A percentile compares a stretch with the other conserved stretches of the same genome.
These are phyloP conservation scores for Cercospora beticola DNA, from an alignment of 2,329 filamentous ascomycete species.

Conservation along the genomic window DNA sequence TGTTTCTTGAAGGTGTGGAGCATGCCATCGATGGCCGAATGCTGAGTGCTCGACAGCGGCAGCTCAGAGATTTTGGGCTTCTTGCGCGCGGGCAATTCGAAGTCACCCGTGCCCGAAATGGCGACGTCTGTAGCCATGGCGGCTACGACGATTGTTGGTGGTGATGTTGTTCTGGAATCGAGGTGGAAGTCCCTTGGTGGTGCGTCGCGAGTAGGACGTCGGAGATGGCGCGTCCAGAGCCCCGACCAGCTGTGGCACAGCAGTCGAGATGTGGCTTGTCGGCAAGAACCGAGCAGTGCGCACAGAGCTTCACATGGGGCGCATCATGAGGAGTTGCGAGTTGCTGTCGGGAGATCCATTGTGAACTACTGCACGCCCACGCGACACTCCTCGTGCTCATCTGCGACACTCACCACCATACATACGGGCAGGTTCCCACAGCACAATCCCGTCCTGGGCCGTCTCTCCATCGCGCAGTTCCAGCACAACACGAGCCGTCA, in stretches of 20 bases:
- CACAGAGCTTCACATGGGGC: slow-evolving; percentile 4
- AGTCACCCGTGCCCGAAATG: slow-evolving; percentile 32
- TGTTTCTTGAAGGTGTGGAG: slow-evolving; percentile 85
- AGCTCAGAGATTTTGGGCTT: slow-evolving; percentile 74
- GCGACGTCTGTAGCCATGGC: slow-evolving; percentile 30
- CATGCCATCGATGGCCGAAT: slow-evolving; percentile 70
- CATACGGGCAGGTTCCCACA: slow-evolving; percentile 15
- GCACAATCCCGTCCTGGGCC: not conserved
- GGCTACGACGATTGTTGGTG: not conserved
- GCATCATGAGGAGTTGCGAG: slow-evolving; percentile 3
- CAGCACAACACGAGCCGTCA: slow-evolving; percentile 21
- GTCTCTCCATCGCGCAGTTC: not conserved
- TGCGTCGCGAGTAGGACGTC: not conserved
- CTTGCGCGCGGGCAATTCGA: slow-evolving; percentile 44
- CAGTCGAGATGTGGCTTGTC: not conserved
- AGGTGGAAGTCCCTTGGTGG: not conserved
- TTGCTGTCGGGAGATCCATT: not conserved
- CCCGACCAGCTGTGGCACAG: not conserved
- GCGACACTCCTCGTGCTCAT: slow-evolving; percentile 1
- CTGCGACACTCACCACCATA: not conserved
- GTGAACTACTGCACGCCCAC: not conserved
- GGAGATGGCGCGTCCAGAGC: not conserved
- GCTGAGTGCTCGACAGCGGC: slow-evolving; percentile 70
- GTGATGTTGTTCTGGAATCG: not conserved
- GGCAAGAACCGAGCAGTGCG: not conserved